Base-by-base conservation (phyloP, 164 flowering plant genomes). In the Liriodendron chinense region DNA sequence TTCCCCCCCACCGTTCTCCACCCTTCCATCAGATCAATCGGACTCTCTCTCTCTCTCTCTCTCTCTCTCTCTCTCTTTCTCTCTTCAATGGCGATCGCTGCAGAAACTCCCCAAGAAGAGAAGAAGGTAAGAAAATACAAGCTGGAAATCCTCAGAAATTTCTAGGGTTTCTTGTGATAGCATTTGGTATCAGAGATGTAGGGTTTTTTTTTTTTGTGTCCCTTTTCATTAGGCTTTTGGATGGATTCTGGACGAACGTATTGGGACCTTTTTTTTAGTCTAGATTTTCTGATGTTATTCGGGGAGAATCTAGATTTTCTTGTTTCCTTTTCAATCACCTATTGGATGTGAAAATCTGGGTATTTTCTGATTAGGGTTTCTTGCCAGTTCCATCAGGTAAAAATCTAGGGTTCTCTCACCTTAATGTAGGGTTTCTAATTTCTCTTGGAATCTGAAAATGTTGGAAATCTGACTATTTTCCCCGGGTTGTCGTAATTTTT, bases 51-150 rank as follows among this genome's bases (percentile, higher is more conserved):
- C 20, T 12, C 73, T 43, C 71, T 48, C 72, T 28, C 77, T 74
- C 80, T 74, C 20, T 12, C 73, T 43, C 71, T 48, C 72, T 28
- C 77, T 74, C 80, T 74, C 72, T 72, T 68, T 65, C 65, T 61
- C 77, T 57, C 67, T 49, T 71, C 47, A 73, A 89, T 88, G 93
- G 90, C 88, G 84, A 84, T 87, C 64, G 85, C 85, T 47, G 72
- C 91, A 43, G 96, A 89, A 72, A 76, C 74, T 53, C 59, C 16
- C 65, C 86, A 82, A 56, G 74, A 82, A 28, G 84, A 80, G 61
- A 87, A 85, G 73, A 89, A 89, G 91, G 96, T 90, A 76, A 81
- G 48, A 1, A 50, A 61, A 49, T 0, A 13, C 21, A 26, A 1
- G 63, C 9, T 2, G 22, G 12, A 48, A 9, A 12, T 57, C 7